A percentile compares a stretch with the other conserved stretches of the same genome.
These are phyloP conservation scores for Westerdykella aurantiaca DNA, from an alignment of 2,329 filamentous ascomycete genomes.

Conservation along the genomic window DNA sequence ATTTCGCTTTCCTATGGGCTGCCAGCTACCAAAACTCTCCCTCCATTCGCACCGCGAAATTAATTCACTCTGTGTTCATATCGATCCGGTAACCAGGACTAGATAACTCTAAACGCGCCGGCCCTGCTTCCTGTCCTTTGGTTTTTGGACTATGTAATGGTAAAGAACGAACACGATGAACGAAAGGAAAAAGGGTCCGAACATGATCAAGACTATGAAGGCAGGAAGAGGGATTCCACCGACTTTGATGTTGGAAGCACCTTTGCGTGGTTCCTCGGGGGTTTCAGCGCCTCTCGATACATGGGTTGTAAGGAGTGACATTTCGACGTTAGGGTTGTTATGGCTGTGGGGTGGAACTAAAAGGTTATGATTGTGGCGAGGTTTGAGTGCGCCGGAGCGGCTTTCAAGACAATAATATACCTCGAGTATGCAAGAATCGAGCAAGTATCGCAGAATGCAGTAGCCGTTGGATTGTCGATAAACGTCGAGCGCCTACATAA, in stretches of 20 bases:
- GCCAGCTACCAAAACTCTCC: no score
- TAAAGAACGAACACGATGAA: constrained; percentile 5
- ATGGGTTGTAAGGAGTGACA: neutral
- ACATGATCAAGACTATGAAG: constrained; percentile 8
- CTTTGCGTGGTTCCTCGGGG: neutral
- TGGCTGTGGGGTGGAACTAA: neutral
- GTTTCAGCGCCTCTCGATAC: neutral
- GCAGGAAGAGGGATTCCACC: constrained; percentile 5
- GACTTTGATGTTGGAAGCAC: constrained; percentile 1
- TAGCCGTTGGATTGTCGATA: no score
- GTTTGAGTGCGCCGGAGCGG: neutral
- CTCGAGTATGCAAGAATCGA: no score
- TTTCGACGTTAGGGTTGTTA: neutral
- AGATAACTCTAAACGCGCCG: neutral
- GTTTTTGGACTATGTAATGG: neutral
- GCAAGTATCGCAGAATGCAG: no score
- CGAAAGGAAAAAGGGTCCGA: constrained; percentile 5
- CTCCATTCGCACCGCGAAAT: no score
- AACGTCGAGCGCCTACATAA: no score
- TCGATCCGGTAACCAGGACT: no score
- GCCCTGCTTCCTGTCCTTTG: constrained; percentile 1
- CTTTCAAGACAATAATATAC: no score
- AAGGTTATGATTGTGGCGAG: neutral
- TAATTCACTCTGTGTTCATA: no score
- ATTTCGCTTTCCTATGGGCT: no score